Evolutionary conservation across 192 early-diverging fungal genomes (phyloP), one percentile per base, ranked within the genome.

Genomic region (Neocallimastix lanati): DNA sequence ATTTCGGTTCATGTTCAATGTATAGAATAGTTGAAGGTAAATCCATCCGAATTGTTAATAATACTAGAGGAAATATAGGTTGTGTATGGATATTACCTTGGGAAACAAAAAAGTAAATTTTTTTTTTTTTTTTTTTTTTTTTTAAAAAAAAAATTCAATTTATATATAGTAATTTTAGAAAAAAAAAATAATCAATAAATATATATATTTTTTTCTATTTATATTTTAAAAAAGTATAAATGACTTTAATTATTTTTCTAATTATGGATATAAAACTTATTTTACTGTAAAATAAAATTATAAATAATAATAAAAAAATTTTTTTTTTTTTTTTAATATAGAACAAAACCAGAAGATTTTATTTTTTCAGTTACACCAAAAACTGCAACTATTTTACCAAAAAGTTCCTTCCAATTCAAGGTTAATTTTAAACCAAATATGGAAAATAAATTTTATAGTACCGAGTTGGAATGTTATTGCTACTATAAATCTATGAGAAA

Each of bases 401-500:
- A 83, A 81, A 79, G 80, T 29, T 83, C 83, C 9, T 78, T 78
- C 1, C 87, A 89, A 50, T 89, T 89, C 78, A 79, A 84, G 13
- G 85, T 89, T 28, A 78, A 79, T 76, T 89, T 89, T 76, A 79
- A 87, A 29, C 88, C 88, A 2, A 84, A 80, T 29, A 80, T 84
- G 14, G 88, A 89, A 77, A 89, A 89, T 78, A 81, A 82, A 2
- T 89, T 89, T 78, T 89, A 88, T 77, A 86, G 87, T 28, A 79
- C 80, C 29, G 86, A 89, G 58, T 80, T 89, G 28, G 88, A 89
- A 78, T 89, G 88, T 81, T 89, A 86, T 83, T 84, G 86, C 13
- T 89, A 89, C 67, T 89, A 86, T 82, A 89, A 89, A 78, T 86
- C 83, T 81, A 89, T 89, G 88, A 40, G 88, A 16, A 89, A 89